Conservation (phyloP, 2,329 filamentous ascomycete species). For the Cercospora nicotianae region DNA sequence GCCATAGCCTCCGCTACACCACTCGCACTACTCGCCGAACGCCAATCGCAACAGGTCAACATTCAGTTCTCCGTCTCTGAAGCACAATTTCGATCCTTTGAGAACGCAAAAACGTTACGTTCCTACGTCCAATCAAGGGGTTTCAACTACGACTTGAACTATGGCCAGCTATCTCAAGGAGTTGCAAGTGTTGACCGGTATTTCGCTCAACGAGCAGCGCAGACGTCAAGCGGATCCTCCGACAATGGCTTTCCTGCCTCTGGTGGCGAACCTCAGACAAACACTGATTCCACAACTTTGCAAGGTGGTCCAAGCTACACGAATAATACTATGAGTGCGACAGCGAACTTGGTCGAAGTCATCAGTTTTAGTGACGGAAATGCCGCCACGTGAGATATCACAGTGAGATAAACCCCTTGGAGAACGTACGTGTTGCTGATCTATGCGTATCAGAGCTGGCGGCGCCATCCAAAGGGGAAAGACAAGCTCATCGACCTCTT, state of each 20-base stretch:
- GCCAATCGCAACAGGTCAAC: slow-evolving; percentile 16
- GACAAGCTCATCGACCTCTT: slow-evolving; percentile 15
- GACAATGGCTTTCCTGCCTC: slow-evolving; percentile 18
- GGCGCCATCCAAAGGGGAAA: slow-evolving; percentile 20
- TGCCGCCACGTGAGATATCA: slow-evolving; percentile 14
- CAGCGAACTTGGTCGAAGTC: slow-evolving; percentile 11
- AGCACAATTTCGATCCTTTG: slow-evolving; percentile 16
- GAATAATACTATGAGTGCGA: slow-evolving; percentile 15
- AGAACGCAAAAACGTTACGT: slow-evolving; percentile 14
- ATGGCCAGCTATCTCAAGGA: slow-evolving; percentile 16
- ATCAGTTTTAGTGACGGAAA: slow-evolving; percentile 19
- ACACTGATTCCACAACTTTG: slow-evolving; percentile 14
- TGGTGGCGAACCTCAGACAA: slow-evolving; percentile 9
- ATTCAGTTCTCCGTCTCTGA: slow-evolving; percentile 15
- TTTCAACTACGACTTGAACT: slow-evolving; percentile 19
- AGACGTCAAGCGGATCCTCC: slow-evolving; percentile 1
- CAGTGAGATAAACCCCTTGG: too few species aligned
- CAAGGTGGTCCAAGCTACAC: slow-evolving; percentile 17
- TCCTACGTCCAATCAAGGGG: slow-evolving; percentile 14
- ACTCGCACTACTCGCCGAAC: slow-evolving; percentile 5
- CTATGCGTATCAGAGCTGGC: slow-evolving; percentile 4
- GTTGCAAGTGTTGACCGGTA: slow-evolving; percentile 12
- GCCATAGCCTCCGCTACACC: slow-evolving; percentile 9
- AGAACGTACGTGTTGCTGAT: not conserved
- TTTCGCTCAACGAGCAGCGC: slow-evolving; percentile 14